phyloP scores from a whole-genome alignment of 306 rosid species.

The Carpinus fangiana region DNA sequence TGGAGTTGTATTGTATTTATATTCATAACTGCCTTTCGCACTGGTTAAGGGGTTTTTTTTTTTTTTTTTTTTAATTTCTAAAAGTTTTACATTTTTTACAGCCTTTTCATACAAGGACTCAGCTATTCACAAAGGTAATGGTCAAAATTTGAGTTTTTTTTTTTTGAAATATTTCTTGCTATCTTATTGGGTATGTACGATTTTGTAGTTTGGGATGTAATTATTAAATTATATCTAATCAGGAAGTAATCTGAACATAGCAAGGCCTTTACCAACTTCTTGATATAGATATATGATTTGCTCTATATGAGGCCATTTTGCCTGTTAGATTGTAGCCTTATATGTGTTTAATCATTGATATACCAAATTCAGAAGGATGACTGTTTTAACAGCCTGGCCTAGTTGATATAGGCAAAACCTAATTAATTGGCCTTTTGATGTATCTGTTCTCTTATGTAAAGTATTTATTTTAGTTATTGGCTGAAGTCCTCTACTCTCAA shows the following conservation, averaged over 20 bases:
- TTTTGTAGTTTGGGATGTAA: background rate
- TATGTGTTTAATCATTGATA: background rate
- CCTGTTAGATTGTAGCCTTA: background rate
- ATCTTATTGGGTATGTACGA: background rate
- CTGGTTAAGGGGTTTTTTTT: slow-evolving; percentile 15
- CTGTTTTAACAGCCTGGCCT: background rate
- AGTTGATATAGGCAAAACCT: background rate
- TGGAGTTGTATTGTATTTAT: slow-evolving; percentile 11
- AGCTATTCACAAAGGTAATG: slow-evolving; percentile 76
- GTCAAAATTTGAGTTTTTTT: slow-evolving; percentile 5
- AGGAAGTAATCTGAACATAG: background rate
- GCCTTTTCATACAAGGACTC: slow-evolving; percentile 90
- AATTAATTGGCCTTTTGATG: background rate
- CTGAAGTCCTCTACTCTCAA: background rate
- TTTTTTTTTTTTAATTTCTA: background rate
- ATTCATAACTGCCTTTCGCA: background rate
- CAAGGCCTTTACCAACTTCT: background rate
- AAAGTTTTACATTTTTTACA: slow-evolving; percentile 43
- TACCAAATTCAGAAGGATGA: background rate
- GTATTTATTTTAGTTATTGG: background rate
- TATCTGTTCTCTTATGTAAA: background rate
- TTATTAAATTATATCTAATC: background rate
- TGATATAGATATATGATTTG: background rate
- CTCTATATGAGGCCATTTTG: background rate
- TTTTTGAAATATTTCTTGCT: background rate